Percentiles rank a stretch among this genome's conserved stretches.
Conservation (phyloP, 192 early-diverging fungal genomes). For the Oehlia diaphana region DNA sequence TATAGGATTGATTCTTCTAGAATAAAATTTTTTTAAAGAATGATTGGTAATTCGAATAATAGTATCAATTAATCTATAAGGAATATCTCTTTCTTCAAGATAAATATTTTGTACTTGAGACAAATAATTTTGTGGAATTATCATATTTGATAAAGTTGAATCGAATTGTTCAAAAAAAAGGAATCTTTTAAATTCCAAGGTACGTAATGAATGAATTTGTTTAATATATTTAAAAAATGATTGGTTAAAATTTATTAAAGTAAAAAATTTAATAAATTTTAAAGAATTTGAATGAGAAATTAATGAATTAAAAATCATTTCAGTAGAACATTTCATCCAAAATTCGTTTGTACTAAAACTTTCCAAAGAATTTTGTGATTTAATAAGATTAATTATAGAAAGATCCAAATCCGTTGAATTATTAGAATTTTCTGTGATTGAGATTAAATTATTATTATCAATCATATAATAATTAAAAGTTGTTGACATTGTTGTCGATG, state of each 20-base stretch:
- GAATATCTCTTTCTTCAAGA: not conserved
- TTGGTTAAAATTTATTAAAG: too few species aligned
- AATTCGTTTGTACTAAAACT: not conserved
- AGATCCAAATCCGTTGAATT: not conserved
- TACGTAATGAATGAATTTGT: not conserved
- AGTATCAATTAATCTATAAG: not conserved
- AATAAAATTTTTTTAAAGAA: not conserved
- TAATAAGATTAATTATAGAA: not conserved
- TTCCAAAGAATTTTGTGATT: not conserved
- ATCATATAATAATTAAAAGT: too few species aligned
- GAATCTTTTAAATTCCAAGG: not conserved
- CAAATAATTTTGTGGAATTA: not conserved
- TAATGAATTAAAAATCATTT: too few species aligned
- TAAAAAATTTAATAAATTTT: too few species aligned
- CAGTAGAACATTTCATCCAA: not conserved
- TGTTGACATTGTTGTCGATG: too few species aligned
- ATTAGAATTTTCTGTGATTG: too few species aligned
- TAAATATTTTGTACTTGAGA: not conserved
- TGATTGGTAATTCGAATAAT: not conserved
- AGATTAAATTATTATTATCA: too few species aligned
- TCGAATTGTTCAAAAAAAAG: not conserved
- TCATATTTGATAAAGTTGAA: not conserved
- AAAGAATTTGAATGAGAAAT: too few species aligned
- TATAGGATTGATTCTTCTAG: not conserved
- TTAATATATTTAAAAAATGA: too few species aligned